These are phyloP conservation scores for Spergularia azorica DNA, from an alignment of 179 eudicot species.

Conservation along the genomic window DNA sequence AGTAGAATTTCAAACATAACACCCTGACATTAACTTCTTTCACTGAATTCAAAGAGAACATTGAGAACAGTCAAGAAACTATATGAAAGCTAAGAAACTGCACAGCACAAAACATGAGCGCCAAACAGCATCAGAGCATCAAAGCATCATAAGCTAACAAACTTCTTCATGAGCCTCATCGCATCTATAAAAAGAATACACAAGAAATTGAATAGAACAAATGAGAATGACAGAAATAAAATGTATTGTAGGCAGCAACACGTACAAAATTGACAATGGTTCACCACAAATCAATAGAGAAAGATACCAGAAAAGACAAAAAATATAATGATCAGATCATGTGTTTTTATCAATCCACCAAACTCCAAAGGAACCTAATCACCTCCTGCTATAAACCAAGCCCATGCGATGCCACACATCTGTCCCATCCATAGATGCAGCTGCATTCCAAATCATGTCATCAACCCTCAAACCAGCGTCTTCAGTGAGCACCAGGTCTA, in stretches of 20 bases:
- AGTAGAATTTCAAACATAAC: not conserved
- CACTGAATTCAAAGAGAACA: not conserved
- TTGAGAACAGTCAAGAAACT: not conserved
- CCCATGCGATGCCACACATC: not conserved
- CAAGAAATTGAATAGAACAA: no score
- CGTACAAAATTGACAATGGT: no score
- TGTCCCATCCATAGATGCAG: not conserved
- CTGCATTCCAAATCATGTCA: not conserved
- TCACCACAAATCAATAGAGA: not conserved
- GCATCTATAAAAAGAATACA: no score
- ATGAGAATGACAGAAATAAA: no score
- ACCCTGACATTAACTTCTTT: not conserved
- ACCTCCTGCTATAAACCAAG: not conserved
- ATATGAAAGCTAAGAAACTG: no score
- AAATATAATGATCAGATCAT: not conserved
- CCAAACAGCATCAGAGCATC: not conserved
- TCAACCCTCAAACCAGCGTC: not conserved
- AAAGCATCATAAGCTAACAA: no score
- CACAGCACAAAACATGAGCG: not conserved
- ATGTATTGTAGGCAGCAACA: no score
- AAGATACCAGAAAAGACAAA: not conserved
- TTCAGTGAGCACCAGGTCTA: no score
- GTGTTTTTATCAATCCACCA: not conserved
- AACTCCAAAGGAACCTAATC: not conserved
- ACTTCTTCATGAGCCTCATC: no score